phyloP scores from a whole-genome alignment of 805 yeast species.

The Yamadazyma sp. region DNA sequence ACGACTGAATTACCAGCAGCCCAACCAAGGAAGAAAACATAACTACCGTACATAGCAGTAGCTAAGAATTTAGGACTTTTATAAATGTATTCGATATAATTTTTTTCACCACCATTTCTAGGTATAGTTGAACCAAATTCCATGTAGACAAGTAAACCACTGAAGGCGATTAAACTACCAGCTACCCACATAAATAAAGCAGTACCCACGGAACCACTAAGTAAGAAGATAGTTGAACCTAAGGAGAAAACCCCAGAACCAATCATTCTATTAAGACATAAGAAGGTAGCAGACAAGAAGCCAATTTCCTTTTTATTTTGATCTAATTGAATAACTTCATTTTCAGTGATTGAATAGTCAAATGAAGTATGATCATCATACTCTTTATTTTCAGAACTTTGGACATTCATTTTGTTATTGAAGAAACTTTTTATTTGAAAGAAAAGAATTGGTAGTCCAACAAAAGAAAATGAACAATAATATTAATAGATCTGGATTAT shows the following conservation, averaged over 20 bases:
- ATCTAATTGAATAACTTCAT: not conserved
- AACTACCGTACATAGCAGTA: slow-evolving; percentile 61
- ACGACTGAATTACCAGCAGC: slow-evolving; percentile 82
- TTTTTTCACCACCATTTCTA: slow-evolving; percentile 84
- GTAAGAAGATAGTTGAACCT: slow-evolving; percentile 57
- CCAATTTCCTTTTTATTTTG: slow-evolving; percentile 38
- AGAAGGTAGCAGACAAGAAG: slow-evolving; percentile 40
- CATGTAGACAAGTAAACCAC: slow-evolving; percentile 63
- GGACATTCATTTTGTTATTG: not conserved
- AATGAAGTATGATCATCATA: not conserved
- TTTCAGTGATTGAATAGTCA: no score
- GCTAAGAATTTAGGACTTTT: slow-evolving; percentile 66
- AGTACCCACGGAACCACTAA: slow-evolving; percentile 70
- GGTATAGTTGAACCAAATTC: slow-evolving; percentile 77
- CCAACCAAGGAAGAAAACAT: slow-evolving; percentile 77
- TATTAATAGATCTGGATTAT: no score
- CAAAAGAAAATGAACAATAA: no score
- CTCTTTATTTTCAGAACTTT: not conserved
- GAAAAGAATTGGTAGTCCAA: no score
- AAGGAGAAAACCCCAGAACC: slow-evolving; percentile 75
- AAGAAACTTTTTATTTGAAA: no score
- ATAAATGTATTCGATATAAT: slow-evolving; percentile 71
- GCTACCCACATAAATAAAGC: slow-evolving; percentile 70
- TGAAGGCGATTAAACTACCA: slow-evolving; percentile 64
- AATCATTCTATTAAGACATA: slow-evolving; percentile 65